Evolutionary conservation across 768 basidiomycete genomes (phyloP), one percentile per base, ranked within the genome.

Genomic region (Leccinum uliginosum): DNA sequence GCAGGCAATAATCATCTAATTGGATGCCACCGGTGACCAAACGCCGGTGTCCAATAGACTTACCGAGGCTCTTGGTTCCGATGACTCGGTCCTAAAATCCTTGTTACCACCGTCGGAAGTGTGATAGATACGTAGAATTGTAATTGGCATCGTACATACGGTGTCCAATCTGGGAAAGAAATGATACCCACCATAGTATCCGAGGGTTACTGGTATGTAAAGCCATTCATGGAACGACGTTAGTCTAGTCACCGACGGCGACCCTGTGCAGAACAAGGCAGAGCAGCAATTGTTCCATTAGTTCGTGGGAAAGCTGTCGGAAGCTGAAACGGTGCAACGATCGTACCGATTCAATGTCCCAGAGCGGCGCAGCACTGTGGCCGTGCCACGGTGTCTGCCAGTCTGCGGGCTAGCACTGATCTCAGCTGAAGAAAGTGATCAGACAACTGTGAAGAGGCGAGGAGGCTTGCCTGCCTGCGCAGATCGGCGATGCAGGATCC

Each of bases 41-140:
- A 6, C n/a, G 23, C 15, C 66, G 66, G 66, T 32, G 27, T 61
- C 21, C 38, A 53, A 15, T 9, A 34, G 43, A 21, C 19, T 60
- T 2, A 35, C 66, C 67, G 40, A 67, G 53, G 23, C 27, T 68
- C 55, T 21, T 19, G 5, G 5, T 19, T 19, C 40, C 40, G 11
- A 12, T 19, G 19, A 19, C 19, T 43, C 40, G 35, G 34, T 34
- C 34, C 14, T 15, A 34, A 34, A 34, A 34, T 34, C 34, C 34
- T 38, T 38, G 24, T 32, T 43, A 35, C 40, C 54, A 23, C 46
- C 27, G 11, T 27, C 32, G 38, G 48, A 32, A 3, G 2, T 40
- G 21, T 29, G 29, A 19, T 10, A n/a, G 29, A 29, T 49, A 19
- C 30, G 30, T 32, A 12, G 5, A n/a, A 29, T 11, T 30, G 35